phyloP scores from a whole-genome alignment of 2,329 filamentous ascomycete species.

The Aspergillus sp. region DNA sequence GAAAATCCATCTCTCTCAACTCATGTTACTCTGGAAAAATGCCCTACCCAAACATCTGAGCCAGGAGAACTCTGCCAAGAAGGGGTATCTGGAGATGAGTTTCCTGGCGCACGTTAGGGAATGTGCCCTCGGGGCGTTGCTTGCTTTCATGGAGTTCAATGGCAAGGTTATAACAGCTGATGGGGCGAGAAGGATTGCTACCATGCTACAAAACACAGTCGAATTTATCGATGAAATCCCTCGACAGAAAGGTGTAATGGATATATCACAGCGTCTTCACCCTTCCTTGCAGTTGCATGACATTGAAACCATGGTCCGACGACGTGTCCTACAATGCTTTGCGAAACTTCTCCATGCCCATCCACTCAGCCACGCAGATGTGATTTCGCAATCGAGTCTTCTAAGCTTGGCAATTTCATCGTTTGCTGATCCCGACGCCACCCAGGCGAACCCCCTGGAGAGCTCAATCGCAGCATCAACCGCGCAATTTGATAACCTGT shows the following conservation, averaged over 20 bases:
- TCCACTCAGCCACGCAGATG: constrained; percentile 79
- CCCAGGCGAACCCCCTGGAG: constrained; percentile 73
- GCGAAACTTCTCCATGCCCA: constrained; percentile 86
- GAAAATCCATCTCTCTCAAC: constrained; percentile 93
- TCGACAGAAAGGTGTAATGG: constrained; percentile 78
- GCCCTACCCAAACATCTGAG: constrained; percentile 91
- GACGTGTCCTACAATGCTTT: constrained; percentile 92
- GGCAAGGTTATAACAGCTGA: constrained; percentile 87
- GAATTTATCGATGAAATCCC: constrained; percentile 85
- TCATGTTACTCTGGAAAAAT: constrained; percentile 95
- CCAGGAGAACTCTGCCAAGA: constrained; percentile 82
- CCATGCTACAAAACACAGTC: constrained; percentile 93
- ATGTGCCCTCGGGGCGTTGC: constrained; percentile 85
- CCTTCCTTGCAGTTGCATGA: constrained; percentile 87
- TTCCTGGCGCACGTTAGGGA: constrained; percentile 94
- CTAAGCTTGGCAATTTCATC: constrained; percentile 85
- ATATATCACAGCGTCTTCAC: constrained; percentile 77
- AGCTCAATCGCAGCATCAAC: constrained; percentile 88
- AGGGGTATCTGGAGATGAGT: constrained; percentile 82
- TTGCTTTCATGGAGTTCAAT: constrained; percentile 92
- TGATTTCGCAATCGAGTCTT: constrained; percentile 85
- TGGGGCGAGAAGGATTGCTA: constrained; percentile 86
- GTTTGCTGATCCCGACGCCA: constrained; percentile 83
- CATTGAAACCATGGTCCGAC: constrained; percentile 87
- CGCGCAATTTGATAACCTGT: constrained; percentile 86